Base-by-base conservation (phyloP, 306 rosid genomes). In the Rubus idaeus region DNA sequence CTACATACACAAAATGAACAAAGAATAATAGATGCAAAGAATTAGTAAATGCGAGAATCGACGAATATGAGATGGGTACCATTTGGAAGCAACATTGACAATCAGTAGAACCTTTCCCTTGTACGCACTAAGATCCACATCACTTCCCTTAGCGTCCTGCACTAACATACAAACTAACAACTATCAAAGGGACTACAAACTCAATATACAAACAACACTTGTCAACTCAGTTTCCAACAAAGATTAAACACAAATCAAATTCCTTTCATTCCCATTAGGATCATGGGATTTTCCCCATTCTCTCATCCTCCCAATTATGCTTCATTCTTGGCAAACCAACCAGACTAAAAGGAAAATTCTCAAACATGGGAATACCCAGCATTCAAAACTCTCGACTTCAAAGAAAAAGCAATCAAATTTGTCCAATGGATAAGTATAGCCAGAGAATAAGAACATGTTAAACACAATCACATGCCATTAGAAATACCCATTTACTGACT, bases 61-160 rank as follows among this genome's bases (percentile, higher is more conserved):
- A 42, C 13, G 41, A 35, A 56, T 41, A 23, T 21, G 53, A 63
- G 66, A 62, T 63, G 17, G 13, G 11, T 81, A 91, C 98, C 98
- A 93, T 85, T 91, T 87, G 83, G 98, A 93, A 82, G 98, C 98
- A 90, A 93, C 98, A 71, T 93, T 91, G 79, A 90, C 84, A 71
- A 93, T 81, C 57, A 91, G 83, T 0, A 93, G 75, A 58, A 90
- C 92, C 80, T 91, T 91, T 20, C 96, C 98, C 61, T 77, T 87
- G 81, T 88, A 93, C 57, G 73, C 77, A 62, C 85, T 20, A 76
- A 91, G 91, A 78, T 90, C 86, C 16, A 90, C 82, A 75, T 87
- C 88, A 68, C 79, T 72, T 10, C 96, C 97, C 76, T 82, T 83
- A 13, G 86, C 87, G 85, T 93, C 93, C 98, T 93, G 85, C 8